Base-by-base conservation (phyloP, 2,329 filamentous ascomycete species). In the Helminthosporium solani region DNA sequence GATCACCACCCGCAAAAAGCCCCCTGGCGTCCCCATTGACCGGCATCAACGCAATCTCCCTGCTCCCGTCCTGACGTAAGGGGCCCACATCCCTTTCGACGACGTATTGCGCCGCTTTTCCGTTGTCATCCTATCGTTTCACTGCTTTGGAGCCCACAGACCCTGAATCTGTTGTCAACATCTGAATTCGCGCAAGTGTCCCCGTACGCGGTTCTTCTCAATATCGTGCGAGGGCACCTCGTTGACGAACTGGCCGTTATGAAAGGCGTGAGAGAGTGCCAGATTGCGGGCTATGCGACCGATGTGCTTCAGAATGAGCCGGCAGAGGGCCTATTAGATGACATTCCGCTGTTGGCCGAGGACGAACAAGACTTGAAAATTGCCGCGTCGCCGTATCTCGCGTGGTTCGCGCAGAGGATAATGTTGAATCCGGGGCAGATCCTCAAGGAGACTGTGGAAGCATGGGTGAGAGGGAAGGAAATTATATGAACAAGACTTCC, bases 291-390 rank as follows among this genome's bases (percentile, higher is more conserved):
- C 1, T 77, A 76, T 36, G 78, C 74, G 12, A 74, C 74, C 1
- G 78, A 80, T 61, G 78, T 80, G 7, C 76, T 78, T 42, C 60
- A 66, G 33, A 64, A 66, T 19, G 78, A 81, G 53, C 78, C 78
- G 15, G 71, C 68, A 3, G 71, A 68, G 31, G 64, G 64, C 0
- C 50, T 57, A n/a, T n/a, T n/a, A 37, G 66, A 71, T 12, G 74
- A 71, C 18, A 73, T 70, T 5, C 70, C 73, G 0, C 60, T 80
- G 36, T 54, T 79, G 19, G 56, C 65, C 6, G 65, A 73, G n/a
- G 74, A 75, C 15, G 66, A 66, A 2, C 65, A 70, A 40, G 68
- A 72, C 16, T 70, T 79, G 11, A 79, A 80, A 48, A 60, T 82
- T 48, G 72, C 78, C 0, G 53, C 79, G 33, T 77, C 70, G 38